These are phyloP conservation scores for Ustilago vetiveriae DNA, from an alignment of 1,284 basidiomycete genomes.

Conservation along the genomic window DNA sequence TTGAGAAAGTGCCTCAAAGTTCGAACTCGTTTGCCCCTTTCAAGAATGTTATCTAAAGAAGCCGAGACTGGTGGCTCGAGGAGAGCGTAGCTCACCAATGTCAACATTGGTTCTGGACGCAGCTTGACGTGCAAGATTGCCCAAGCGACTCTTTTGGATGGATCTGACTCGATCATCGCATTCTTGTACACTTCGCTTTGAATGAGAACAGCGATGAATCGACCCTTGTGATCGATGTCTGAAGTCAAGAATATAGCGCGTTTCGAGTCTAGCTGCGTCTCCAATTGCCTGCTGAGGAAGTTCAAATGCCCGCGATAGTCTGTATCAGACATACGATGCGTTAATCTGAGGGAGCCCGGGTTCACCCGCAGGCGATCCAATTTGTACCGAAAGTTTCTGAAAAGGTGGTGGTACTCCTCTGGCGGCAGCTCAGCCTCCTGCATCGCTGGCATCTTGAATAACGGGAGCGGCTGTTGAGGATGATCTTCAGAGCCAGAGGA, in stretches of 20 bases:
- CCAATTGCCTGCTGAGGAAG: conserved; percentile 4
- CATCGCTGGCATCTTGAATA: background rate
- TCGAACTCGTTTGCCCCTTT: background rate
- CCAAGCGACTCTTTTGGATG: background rate
- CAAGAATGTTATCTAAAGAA: background rate
- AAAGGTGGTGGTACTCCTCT: conserved; percentile 4
- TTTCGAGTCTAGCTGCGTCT: conserved; percentile 2
- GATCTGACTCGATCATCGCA: background rate
- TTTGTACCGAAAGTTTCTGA: conserved; percentile 1
- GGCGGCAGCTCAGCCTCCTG: background rate
- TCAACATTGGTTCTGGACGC: background rate
- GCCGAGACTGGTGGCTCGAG: background rate
- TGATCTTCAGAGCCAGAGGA: too few relatives aligned
- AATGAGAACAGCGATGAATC: conserved; percentile 14
- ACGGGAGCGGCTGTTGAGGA: too few relatives aligned
- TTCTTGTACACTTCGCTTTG: conserved; percentile 1
- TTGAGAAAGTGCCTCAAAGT: background rate
- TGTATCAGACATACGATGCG: background rate
- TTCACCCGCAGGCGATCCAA: conserved; percentile 1
- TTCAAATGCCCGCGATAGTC: background rate
- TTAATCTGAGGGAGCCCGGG: background rate
- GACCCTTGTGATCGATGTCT: background rate
- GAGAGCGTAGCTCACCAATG: conserved; percentile 11
- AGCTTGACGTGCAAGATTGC: conserved; percentile 4
- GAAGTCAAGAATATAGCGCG: background rate